Base-by-base conservation (phyloP, 1,139 yeast species). In the Kurtzmaniella quercitrusa region DNA sequence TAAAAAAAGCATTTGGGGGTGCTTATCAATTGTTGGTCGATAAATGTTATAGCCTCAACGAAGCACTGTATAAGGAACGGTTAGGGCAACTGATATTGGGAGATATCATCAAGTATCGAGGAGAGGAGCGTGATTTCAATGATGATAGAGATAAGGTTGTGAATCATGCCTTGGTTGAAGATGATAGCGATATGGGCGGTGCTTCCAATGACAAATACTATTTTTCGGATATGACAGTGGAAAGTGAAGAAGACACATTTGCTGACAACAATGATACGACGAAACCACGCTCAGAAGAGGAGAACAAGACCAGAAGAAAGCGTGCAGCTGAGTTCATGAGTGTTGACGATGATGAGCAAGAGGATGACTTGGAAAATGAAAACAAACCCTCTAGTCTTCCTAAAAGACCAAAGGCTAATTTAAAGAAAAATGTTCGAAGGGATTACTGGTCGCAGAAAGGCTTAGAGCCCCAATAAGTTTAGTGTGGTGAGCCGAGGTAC, bases 1-100 rank as follows among this genome's bases (percentile, higher is more conserved):
- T 93, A 47, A 87, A 86, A 55, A 83, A 88, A 53, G 88, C 97
- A 0, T 89, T 93, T 67, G 84, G 86, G 9, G 97, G 96, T 26
- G 98, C 98, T 0, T 91, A 77, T 61, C 96, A 88, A 56, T 61
- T 89, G 41, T 66, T 93, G 35, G 79, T 83, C 1, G 85, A 84
- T 53, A 79, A 80, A 52, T 86, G 95, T 56, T 86, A 82, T 58
- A 67, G 65, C 36, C 61, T 78, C 50, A 61, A 76, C 50, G 56
- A 65, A n/a, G 80, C 88, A 1, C 70, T 88, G 0, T 84, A 82
- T 59, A 84, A 78, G 54, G 75, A 78, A 37, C 66, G 96, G 45
- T 55, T 83, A 9, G 93, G 93, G 0, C 78, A 79, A 58, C 85
- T 88, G 51, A 84, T 88, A 17, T 61, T 88, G 43, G 96, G 96